Evolutionary conservation across 331 rosid genomes (phyloP).

Genomic region (Rosa hybrid): DNA sequence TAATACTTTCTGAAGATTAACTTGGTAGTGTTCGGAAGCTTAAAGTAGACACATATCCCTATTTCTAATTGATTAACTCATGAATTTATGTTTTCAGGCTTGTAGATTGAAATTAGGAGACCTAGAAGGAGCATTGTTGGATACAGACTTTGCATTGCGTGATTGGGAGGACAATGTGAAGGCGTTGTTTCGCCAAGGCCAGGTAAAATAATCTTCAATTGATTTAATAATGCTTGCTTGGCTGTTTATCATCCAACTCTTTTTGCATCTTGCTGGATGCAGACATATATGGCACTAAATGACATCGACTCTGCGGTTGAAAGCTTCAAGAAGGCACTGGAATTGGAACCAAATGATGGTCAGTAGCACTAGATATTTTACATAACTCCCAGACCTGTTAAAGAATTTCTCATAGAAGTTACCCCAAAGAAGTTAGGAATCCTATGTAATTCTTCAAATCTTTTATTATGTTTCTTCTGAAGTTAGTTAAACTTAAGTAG

Average conservation of each 20-base stretch:
- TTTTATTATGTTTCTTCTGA: background rate
- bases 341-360: slow-evolving; percentile 86
- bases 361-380: slow-evolving; percentile 12
- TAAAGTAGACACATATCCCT: background rate
- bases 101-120: slow-evolving; percentile 85
- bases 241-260: background rate
- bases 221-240: background rate
- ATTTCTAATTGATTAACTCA: slow-evolving; percentile 8
- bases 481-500: background rate
- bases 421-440: background rate
- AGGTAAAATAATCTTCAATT: slow-evolving; percentile 51
- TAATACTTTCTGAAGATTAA: background rate
- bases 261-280: slow-evolving; percentile 15
- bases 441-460: background rate
- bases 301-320: slow-evolving; percentile 74
- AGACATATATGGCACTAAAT: slow-evolving; percentile 73
- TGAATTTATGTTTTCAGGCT: slow-evolving; percentile 45
- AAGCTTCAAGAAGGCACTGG: slow-evolving; percentile 68
- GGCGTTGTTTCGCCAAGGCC: slow-evolving; percentile 93
- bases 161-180: slow-evolving; percentile 79
- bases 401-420: background rate
- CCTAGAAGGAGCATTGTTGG: slow-evolving; percentile 79
- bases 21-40: background rate
- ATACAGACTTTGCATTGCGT: slow-evolving; percentile 83
- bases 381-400: background rate